Base-by-base conservation (phyloP, 495 filamentous ascomycete genomes). In the Penicillium antarcticum region DNA sequence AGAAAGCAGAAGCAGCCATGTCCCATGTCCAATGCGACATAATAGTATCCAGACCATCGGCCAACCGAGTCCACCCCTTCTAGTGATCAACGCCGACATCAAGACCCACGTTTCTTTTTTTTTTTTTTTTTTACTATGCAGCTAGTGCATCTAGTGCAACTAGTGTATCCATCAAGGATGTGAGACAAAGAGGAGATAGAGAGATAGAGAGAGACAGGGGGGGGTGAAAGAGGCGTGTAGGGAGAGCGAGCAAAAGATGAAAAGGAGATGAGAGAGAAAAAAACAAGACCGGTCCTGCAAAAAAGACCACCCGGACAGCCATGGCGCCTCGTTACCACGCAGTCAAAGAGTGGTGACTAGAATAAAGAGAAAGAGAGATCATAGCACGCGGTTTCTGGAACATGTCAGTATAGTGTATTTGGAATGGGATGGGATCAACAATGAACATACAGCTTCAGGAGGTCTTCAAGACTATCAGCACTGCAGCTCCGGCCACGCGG, bases 401-500 rank as follows among this genome's bases (percentile, higher is more conserved):
- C 2, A 29, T 7, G 31, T 60, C 21, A 57, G 43, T 56, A 56
- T 32, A 13, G 29, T 14, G 23, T 0, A 9, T 34, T 31, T 34
- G 17, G 29, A 21, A 34, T 14, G 19, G 11, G 31, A 39, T 3
- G 2, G n/a, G n/a, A n/a, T n/a, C n/a, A 29, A 29, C 26, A 29
- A 41, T 36, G 26, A 31, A 43, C 76, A 42, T 72, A 86, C 85
- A 75, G 61, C 64, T 78, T 77, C 62, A 89, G 68, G 42, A 86
- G 67, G 32, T 74, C 71, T 65, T 88, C 86, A 38, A 89, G 61
- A 49, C 73, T 84, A 7, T 76, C 67, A 18, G 79, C 72, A 53
- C 72, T 87, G 40, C 86, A 77, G 34, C 77, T 78, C 23, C 76
- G 72, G 23, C 83, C 84, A 18, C 79, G 74, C 4, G 91, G 91